A percentile compares a stretch with the other conserved stretches of the same genome.
These are phyloP conservation scores for Heimioporus sp. DNA, from an alignment of 768 basidiomycete genomes.

Conservation along the genomic window DNA sequence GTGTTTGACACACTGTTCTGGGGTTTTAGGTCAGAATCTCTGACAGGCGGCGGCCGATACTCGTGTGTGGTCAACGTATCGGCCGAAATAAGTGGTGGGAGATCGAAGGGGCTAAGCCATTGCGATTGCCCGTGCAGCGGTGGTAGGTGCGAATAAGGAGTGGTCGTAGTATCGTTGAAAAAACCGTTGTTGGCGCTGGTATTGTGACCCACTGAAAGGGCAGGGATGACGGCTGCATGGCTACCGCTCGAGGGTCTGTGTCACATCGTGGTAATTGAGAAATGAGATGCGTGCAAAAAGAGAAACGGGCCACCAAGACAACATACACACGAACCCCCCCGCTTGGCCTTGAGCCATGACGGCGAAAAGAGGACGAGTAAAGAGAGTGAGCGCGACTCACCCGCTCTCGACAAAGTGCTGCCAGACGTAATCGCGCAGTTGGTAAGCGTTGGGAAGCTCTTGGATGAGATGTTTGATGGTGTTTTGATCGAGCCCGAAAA, in stretches of 20 bases:
- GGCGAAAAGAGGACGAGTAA: neutral
- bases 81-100: constrained; percentile 25
- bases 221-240: constrained; percentile 80
- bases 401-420: constrained; percentile 85
- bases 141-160: constrained; percentile 19
- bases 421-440: constrained; percentile 80
- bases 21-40: constrained; percentile 20
- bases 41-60: constrained; percentile 27
- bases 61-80: constrained; percentile 33
- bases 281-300: constrained; percentile 24
- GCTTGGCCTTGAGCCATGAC: constrained; percentile 11
- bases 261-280: constrained; percentile 32
- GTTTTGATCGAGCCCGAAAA: constrained; percentile 84
- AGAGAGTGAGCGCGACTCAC: constrained; percentile 44
- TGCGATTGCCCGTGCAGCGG: constrained; percentile 19
- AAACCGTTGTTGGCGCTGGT: constrained; percentile 30
- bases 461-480: constrained; percentile 91
- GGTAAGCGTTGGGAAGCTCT: constrained; percentile 70
- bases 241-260: constrained; percentile 73
- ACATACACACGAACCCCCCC: constrained; percentile 4
- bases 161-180: constrained; percentile 19
- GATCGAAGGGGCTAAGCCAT: too few relatives aligned
- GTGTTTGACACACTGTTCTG: constrained; percentile 2
- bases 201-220: constrained; percentile 73
- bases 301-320: constrained; percentile 16